Conservation (phyloP, 1,284 basidiomycete species). For the Phenoliferia sp. region DNA sequence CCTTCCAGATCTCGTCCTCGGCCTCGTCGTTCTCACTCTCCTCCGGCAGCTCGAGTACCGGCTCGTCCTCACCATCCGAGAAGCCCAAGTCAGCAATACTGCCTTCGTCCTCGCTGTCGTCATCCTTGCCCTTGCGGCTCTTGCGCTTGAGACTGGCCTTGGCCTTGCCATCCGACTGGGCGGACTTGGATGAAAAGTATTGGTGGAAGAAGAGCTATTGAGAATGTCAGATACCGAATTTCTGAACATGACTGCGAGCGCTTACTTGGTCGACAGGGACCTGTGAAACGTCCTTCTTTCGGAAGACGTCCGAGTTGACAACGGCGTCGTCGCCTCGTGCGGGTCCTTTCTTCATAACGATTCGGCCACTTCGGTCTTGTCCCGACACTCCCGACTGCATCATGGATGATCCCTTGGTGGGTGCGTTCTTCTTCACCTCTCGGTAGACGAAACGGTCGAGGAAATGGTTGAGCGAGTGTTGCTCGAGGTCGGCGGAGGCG, state of each 20-base stretch:
- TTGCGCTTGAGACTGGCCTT: constrained; percentile 27
- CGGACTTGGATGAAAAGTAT: constrained; percentile 43
- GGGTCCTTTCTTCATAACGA: constrained; percentile 64
- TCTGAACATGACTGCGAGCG: no score
- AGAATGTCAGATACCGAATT: background rate
- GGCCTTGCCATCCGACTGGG: constrained; percentile 30
- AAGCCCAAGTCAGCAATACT: constrained; percentile 23
- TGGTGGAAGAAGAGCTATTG: constrained; percentile 60
- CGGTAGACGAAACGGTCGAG: constrained; percentile 87
- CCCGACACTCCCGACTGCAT: constrained; percentile 87
- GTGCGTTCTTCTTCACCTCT: constrained; percentile 80
- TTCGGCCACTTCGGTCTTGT: constrained; percentile 55
- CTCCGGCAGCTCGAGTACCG: constrained; percentile 37
- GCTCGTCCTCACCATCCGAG: constrained; percentile 41
- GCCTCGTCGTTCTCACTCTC: constrained; percentile 16
- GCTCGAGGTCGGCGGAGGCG: constrained; percentile 78
- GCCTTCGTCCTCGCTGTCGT: constrained; percentile 37
- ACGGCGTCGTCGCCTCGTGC: constrained; percentile 48
- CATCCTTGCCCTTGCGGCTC: constrained; percentile 42
- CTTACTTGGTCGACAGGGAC: constrained; percentile 80
- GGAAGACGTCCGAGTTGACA: constrained; percentile 75
- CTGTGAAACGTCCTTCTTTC: constrained; percentile 65
- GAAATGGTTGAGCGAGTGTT: constrained; percentile 90
- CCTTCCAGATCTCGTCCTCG: constrained; percentile 46
- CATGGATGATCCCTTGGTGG: constrained; percentile 68